Percentiles rank a stretch among this genome's conserved stretches.
Evolutionary conservation across 768 basidiomycete species (phyloP).

Genomic region (Kwoniella mangroviensis): DNA sequence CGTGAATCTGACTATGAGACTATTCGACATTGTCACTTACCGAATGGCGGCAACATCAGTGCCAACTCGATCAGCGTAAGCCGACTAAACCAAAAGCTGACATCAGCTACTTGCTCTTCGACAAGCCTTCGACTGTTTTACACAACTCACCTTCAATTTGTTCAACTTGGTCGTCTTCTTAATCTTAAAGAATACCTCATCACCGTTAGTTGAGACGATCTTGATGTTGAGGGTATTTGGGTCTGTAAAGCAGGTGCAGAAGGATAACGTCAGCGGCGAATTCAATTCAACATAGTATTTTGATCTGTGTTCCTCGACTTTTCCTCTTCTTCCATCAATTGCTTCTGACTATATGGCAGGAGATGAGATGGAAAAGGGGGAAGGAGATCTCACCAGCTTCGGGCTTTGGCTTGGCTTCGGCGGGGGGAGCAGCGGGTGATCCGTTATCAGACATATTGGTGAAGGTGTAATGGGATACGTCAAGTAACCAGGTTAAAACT

Average conservation of each 20-base stretch:
- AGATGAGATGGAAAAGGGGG: background rate
- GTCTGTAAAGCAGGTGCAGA: too few species aligned
- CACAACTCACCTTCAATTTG: conserved; percentile 71
- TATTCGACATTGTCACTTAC: conserved; percentile 62
- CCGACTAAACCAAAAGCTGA: conserved; percentile 58
- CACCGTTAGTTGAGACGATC: conserved; percentile 62
- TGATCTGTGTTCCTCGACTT: background rate
- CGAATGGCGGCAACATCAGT: conserved; percentile 86
- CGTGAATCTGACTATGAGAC: too few species aligned
- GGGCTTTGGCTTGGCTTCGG: conserved; percentile 47
- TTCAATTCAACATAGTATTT: background rate
- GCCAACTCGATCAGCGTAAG: conserved; percentile 89
- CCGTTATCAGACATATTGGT: conserved; percentile 47
- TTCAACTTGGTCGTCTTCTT: conserved; percentile 88
- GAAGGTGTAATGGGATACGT: background rate
- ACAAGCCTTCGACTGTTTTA: background rate
- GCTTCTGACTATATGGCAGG: background rate
- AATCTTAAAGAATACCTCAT: conserved; percentile 97
- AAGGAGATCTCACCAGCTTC: conserved; percentile 36
- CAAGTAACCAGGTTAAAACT: background rate
- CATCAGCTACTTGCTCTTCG: conserved; percentile 24
- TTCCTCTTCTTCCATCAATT: background rate
- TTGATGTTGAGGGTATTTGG: conserved; percentile 54
- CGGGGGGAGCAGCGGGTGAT: conserved; percentile 34
- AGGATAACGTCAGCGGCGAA: conserved; percentile 21